Percentiles rank a stretch among this genome's conserved stretches.
These are phyloP conservation scores for Delphinella strobiligena DNA, from an alignment of 2,329 filamentous ascomycete genomes.

Conservation along the genomic window DNA sequence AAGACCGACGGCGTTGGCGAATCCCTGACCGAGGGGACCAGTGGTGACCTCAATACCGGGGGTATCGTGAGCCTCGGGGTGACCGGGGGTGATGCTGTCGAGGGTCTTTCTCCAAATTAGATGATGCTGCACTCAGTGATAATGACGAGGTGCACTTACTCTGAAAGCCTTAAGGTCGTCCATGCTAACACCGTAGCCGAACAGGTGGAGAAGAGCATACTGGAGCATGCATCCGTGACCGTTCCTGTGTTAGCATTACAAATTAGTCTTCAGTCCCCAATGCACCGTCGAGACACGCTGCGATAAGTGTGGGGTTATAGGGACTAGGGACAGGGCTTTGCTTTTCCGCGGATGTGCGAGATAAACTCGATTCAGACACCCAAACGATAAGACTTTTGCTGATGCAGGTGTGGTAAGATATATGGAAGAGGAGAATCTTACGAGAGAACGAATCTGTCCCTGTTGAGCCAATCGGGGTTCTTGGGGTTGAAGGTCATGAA, in stretches of 20 bases:
- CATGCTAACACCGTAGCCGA: constrained; percentile 74
- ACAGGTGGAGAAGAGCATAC: constrained; percentile 94
- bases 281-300: too few species aligned
- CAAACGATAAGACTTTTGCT: too few species aligned
- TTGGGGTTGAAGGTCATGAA: constrained; percentile 99
- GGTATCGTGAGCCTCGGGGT: constrained; percentile 94
- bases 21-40: constrained; percentile 92
- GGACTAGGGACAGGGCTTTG: too few species aligned
- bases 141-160: constrained; percentile 49
- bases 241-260: too few species aligned
- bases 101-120: constrained; percentile 37
- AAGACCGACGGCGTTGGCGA: constrained; percentile 93
- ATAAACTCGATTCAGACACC: too few species aligned
- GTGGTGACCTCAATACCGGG: constrained; percentile 97
- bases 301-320: too few species aligned
- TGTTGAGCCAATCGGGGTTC: constrained; percentile 94
- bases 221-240: constrained; percentile 99
- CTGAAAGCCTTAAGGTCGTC: constrained; percentile 96
- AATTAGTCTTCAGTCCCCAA: too few species aligned
- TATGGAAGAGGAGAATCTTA: constrained; percentile 43
- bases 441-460: constrained; percentile 98
- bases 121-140: constrained; percentile 14
- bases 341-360: not conserved
- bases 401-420: too few species aligned
- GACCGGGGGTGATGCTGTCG: constrained; percentile 80